A percentile compares a stretch with the other conserved stretches of the same genome.
Evolutionary conservation across 495 filamentous ascomycete genomes (phyloP).

Genomic region (Trichocladium uniseriatum): DNA sequence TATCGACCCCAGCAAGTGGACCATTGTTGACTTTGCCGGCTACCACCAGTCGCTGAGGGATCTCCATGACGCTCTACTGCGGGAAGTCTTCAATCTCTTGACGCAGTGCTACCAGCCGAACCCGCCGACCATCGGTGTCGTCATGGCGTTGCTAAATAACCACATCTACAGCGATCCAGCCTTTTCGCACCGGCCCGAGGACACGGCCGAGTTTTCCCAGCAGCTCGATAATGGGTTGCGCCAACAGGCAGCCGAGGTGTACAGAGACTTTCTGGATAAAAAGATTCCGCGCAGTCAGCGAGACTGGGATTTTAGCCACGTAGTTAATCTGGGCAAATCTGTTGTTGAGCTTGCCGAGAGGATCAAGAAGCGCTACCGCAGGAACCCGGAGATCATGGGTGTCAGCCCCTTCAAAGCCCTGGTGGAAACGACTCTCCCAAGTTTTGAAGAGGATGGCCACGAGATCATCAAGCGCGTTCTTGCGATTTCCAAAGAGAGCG

Average conservation of each 20-base stretch:
- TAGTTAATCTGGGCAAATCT: constrained; percentile 77
- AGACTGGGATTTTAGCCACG: constrained; percentile 76
- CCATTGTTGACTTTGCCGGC: constrained; percentile 62
- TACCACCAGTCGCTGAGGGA: constrained; percentile 66
- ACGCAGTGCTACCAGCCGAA: constrained; percentile 87
- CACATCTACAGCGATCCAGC: constrained; percentile 72
- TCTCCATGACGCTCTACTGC: constrained; percentile 71
- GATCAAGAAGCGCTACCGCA: constrained; percentile 85
- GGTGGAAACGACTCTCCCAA: constrained; percentile 74
- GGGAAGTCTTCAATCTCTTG: constrained; percentile 79
- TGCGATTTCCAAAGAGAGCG: constrained; percentile 53
- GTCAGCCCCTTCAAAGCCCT: constrained; percentile 76
- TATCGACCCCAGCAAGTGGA: constrained; percentile 56
- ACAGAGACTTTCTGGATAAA: constrained; percentile 59
- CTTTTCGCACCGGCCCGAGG: constrained; percentile 60
- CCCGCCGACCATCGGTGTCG: constrained; percentile 62
- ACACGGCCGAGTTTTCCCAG: constrained; percentile 56
- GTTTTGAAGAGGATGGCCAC: constrained; percentile 77
- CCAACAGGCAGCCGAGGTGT: constrained; percentile 62
- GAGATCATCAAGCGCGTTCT: constrained; percentile 75
- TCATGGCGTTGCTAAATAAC: constrained; percentile 73
- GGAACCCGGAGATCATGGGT: constrained; percentile 82
- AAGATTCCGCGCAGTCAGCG: constrained; percentile 65
- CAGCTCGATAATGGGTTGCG: constrained; percentile 64
- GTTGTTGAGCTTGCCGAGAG: constrained; percentile 73